A percentile compares a stretch with the other conserved stretches of the same genome.
phyloP scores from a whole-genome alignment of 2,329 filamentous ascomycete species.

The Aureobasidium musti region DNA sequence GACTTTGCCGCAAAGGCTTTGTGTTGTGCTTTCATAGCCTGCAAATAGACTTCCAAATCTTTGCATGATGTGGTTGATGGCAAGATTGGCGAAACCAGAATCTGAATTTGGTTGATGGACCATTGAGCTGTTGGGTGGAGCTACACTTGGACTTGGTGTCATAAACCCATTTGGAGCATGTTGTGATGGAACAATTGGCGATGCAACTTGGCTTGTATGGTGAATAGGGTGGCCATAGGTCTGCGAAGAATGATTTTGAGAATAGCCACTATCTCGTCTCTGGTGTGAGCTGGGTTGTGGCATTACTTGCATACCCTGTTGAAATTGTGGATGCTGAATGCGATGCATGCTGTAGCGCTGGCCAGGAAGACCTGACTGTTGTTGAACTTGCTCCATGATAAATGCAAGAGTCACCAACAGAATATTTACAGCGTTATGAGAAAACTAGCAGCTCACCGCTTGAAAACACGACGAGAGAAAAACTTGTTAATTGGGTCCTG shows the following conservation, averaged over 20 bases:
- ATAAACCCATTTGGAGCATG: background rate
- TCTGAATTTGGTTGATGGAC: background rate
- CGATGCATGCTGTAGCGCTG: background rate
- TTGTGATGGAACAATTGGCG: background rate
- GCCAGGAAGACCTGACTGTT: background rate
- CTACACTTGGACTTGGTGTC: background rate
- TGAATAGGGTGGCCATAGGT: background rate
- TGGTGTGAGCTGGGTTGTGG: background rate
- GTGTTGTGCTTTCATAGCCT: background rate
- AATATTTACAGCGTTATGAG: background rate
- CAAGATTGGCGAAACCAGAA: background rate
- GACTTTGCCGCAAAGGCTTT: background rate
- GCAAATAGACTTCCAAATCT: background rate
- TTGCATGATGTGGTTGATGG: background rate
- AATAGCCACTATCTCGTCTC: background rate
- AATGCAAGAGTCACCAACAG: background rate
- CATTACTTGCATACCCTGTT: background rate
- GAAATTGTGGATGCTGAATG: background rate
- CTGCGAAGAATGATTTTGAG: background rate
- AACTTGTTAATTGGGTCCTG: too few species aligned
- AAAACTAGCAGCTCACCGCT: background rate
- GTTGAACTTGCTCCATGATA: background rate
- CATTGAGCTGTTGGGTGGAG: background rate
- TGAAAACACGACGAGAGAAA: slow-evolving; percentile 1
- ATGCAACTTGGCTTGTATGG: background rate